Conservation (phyloP, 176 grass and related monocot genomes). For the Otatea glauca region DNA sequence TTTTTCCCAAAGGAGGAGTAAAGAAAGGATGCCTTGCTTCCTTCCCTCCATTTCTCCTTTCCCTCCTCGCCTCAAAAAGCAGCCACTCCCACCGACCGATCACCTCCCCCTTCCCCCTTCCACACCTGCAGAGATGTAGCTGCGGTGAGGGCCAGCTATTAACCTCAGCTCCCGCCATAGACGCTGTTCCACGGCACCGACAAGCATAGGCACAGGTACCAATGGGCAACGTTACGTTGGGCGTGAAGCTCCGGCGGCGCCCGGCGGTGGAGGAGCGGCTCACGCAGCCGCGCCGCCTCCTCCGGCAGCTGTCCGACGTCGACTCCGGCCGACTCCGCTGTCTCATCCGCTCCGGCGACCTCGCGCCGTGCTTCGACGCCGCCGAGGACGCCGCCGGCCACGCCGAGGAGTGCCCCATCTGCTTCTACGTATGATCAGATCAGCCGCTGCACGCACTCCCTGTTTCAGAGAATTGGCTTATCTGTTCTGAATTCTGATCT, state of each 20-base stretch:
- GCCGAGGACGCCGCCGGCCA: constrained; percentile 46
- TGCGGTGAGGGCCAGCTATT: constrained; percentile 31
- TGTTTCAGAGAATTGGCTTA: background rate
- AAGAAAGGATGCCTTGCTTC: constrained; percentile 30
- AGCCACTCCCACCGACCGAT: background rate
- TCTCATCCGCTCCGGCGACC: constrained; percentile 60
- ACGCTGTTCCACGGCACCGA: background rate
- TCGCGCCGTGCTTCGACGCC: constrained; percentile 78
- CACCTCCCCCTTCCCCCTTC: constrained; percentile 6
- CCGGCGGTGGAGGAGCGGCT: constrained; percentile 72
- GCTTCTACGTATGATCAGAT: constrained; percentile 69
- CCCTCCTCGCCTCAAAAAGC: constrained; percentile 24
- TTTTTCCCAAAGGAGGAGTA: background rate
- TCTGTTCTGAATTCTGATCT: background rate
- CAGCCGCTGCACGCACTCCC: background rate
- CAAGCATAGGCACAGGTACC: background rate
- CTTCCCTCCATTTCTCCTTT: constrained; percentile 43
- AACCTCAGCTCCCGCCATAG: background rate
- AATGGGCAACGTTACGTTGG: constrained; percentile 65
- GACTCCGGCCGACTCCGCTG: constrained; percentile 64
- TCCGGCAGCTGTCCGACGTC: constrained; percentile 62
- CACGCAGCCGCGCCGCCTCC: constrained; percentile 64
- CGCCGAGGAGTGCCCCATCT: constrained; percentile 77
- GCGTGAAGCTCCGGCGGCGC: background rate
- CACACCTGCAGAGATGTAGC: constrained; percentile 6